A percentile compares a stretch with the other conserved stretches of the same genome.
Evolutionary conservation across 371 early-diverging fungal genomes (phyloP).

Genomic region (Choanephora cucurbitarum): DNA sequence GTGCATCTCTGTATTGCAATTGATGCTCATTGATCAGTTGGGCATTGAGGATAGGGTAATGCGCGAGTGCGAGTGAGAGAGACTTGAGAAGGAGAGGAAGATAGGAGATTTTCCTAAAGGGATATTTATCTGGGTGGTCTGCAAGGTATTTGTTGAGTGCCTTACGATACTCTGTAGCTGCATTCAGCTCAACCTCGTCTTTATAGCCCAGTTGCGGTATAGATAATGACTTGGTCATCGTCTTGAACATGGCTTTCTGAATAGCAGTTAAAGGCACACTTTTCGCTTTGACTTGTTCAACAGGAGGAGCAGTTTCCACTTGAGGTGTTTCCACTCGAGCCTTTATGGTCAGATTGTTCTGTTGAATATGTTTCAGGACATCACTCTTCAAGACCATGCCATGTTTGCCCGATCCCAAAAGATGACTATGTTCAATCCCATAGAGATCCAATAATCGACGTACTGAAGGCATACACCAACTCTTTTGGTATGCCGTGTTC

Average conservation of each 20-base stretch:
- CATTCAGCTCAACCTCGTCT: constrained; percentile 82
- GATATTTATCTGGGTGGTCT: constrained; percentile 30
- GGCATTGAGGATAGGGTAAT: constrained; percentile 87
- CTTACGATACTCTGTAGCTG: constrained; percentile 60
- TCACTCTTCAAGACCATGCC: constrained; percentile 20
- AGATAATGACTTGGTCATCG: constrained; percentile 85
- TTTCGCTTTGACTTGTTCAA: no score
- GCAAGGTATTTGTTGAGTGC: constrained; percentile 62
- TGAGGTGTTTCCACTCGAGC: no score
- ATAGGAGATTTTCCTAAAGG: constrained; percentile 78
- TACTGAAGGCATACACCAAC: constrained; percentile 86
- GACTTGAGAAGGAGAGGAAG: constrained; percentile 96
- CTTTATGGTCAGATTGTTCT: background rate
- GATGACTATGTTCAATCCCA: constrained; percentile 62
- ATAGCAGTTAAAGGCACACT: constrained; percentile 66
- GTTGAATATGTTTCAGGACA: constrained; percentile 14
- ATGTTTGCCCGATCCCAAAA: constrained; percentile 40
- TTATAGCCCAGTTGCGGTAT: constrained; percentile 95
- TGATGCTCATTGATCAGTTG: constrained; percentile 16
- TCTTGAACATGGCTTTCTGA: constrained; percentile 93
- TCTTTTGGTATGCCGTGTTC: background rate
- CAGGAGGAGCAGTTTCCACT: no score
- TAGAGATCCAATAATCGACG: constrained; percentile 79
- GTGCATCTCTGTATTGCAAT: constrained; percentile 70
- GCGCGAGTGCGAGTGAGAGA: constrained; percentile 72